Evolutionary conservation across 805 yeast species (phyloP).

Genomic region (Millerago galiae): DNA sequence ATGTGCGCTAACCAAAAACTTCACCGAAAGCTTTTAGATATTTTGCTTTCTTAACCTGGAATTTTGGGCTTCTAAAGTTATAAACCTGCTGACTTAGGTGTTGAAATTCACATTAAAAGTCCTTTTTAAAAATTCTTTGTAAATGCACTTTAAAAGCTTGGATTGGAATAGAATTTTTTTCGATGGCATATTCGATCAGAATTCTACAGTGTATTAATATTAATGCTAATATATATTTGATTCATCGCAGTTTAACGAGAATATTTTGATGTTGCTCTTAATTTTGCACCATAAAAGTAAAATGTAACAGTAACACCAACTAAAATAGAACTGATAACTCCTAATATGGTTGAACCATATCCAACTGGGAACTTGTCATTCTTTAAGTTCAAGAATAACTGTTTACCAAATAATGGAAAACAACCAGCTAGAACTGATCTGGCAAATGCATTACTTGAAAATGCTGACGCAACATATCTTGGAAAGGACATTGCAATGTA

Average conservation of each 20-base stretch:
- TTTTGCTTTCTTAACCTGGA: too few relatives aligned
- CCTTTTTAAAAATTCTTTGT: too few relatives aligned
- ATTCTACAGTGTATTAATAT: too few relatives aligned
- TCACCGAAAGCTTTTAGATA: too few relatives aligned
- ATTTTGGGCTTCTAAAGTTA: too few relatives aligned
- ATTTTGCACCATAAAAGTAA: conserved; percentile 38
- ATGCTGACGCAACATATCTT: conserved; percentile 53
- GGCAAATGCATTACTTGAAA: conserved; percentile 63
- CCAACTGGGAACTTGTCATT: conserved; percentile 44
- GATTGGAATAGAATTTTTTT: too few relatives aligned
- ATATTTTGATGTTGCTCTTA: conserved; percentile 32
- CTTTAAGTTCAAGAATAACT: conserved; percentile 54
- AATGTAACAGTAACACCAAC: conserved; percentile 52
- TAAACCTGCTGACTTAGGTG: too few relatives aligned
- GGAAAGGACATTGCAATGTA: conserved; percentile 56
- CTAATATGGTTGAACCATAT: conserved; percentile 51
- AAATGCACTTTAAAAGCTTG: too few relatives aligned
- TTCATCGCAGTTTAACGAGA: conserved; percentile 16
- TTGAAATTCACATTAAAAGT: too few relatives aligned
- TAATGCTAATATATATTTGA: neutral
- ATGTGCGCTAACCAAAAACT: too few relatives aligned
- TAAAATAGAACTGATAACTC: conserved; percentile 39
- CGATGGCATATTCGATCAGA: too few relatives aligned
- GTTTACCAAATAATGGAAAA: conserved; percentile 62
- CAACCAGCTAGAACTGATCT: conserved; percentile 61